phyloP scores from a whole-genome alignment of 2,329 filamentous ascomycete genomes.

The Fusarium illudens region DNA sequence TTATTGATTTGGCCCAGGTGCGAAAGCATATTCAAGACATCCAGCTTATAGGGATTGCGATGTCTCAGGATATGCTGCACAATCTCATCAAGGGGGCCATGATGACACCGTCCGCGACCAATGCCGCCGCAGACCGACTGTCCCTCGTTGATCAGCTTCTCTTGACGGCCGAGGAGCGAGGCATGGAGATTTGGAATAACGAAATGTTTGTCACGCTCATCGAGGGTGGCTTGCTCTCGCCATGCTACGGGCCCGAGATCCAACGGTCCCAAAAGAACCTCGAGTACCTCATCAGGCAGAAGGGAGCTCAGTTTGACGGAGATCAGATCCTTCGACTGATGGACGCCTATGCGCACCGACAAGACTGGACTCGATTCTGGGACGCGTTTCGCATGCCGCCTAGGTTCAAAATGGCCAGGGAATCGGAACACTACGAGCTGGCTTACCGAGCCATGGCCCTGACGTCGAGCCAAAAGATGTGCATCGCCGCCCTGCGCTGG shows the following conservation, averaged over 20 bases:
- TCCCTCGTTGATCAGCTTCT: conserved; percentile 55
- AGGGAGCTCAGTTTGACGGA: conserved; percentile 49
- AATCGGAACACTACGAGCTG: conserved; percentile 62
- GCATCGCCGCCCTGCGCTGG: conserved; percentile 58
- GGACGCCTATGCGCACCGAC: conserved; percentile 55
- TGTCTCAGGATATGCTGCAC: conserved; percentile 48
- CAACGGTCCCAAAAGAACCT: conserved; percentile 55
- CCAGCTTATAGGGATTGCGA: conserved; percentile 47
- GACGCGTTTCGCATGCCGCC: conserved; percentile 65
- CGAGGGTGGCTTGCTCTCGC: conserved; percentile 48
- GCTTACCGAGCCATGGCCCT: conserved; percentile 60
- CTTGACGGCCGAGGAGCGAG: conserved; percentile 56
- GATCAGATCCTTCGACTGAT: conserved; percentile 55
- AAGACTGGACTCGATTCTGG: conserved; percentile 68
- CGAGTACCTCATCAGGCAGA: conserved; percentile 54
- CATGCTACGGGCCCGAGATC: conserved; percentile 46
- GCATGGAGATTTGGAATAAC: conserved; percentile 52
- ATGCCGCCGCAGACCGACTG: conserved; percentile 44
- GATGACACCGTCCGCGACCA: conserved; percentile 29
- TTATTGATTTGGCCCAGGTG: conserved; percentile 31
- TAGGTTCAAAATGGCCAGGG: conserved; percentile 58
- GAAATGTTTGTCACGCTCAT: conserved; percentile 61
- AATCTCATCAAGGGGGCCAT: conserved; percentile 53
- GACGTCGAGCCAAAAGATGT: conserved; percentile 54
- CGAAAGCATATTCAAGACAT: conserved; percentile 50